phyloP scores from a whole-genome alignment of 768 basidiomycete genomes.

The Rhizopogon rudus region DNA sequence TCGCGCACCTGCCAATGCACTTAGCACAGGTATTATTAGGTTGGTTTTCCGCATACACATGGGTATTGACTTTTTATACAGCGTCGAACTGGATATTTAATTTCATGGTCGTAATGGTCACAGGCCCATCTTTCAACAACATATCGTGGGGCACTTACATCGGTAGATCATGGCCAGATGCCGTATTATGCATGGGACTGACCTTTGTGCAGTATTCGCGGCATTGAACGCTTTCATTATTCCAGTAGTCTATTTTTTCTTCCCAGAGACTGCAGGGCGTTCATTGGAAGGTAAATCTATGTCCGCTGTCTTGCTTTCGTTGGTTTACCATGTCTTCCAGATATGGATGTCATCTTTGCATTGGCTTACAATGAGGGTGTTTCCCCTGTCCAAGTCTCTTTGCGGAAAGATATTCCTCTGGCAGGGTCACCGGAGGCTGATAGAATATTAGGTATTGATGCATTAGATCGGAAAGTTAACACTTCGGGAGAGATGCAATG shows the following conservation, averaged over 20 bases:
- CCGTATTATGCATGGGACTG: background rate
- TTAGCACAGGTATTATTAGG: constrained; percentile 40
- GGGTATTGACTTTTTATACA: background rate
- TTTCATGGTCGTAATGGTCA: constrained; percentile 56
- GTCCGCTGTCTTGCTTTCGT: background rate
- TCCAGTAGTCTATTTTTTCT: constrained; percentile 54
- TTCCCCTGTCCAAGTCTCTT: constrained; percentile 39
- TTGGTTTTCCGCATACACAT: background rate
- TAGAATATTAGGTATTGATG: constrained; percentile 31
- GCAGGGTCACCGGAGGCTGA: constrained; percentile 44
- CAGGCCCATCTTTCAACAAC: constrained; percentile 52
- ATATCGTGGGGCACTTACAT: constrained; percentile 61
- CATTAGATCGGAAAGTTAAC: background rate
- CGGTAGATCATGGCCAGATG: constrained; percentile 22
- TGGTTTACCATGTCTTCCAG: background rate
- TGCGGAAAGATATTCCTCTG: constrained; percentile 38
- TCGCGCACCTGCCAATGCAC: constrained; percentile 59
- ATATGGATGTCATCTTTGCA: constrained; percentile 43
- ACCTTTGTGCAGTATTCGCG: constrained; percentile 39
- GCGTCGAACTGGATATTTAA: constrained; percentile 53
- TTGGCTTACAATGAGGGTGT: constrained; percentile 39
- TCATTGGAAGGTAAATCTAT: constrained; percentile 44
- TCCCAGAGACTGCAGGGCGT: constrained; percentile 57
- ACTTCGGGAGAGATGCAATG: background rate
- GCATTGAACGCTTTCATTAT: constrained; percentile 52